Base-by-base conservation (phyloP, 2,329 filamentous ascomycete species). In the Ascochyta fabae region DNA sequence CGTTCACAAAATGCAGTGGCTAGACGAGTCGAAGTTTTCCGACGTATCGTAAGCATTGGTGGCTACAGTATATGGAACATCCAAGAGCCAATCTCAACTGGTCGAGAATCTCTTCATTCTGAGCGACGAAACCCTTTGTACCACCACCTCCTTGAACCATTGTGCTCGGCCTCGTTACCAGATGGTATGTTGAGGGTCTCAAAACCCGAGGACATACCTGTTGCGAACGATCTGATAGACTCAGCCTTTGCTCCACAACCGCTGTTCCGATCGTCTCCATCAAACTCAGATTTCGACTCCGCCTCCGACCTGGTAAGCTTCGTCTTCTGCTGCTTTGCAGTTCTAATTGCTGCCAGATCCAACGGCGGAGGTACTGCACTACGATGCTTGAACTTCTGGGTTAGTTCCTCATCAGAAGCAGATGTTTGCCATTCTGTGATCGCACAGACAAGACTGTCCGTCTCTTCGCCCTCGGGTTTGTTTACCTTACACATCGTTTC, bases 61-160 rank as follows among this genome's bases (percentile, higher is more conserved):
- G n/a, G 2, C 36, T 24, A 23, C 12, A 39, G 3, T 39, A 13
- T 39, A 2, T 12, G 5, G 12, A 6, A n/a, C n/a, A 24, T 10
- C 12, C 9, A 23, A 9, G 13, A 1, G 4, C 7, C 35, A 9
- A 10, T 10, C 24, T 27, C 12, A 29, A 19, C 16, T 10, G 7
- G 13, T 42, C 12, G 7, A n/a, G 1, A 3, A 8, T 7, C 12
- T 31, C 36, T n/a, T 26, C 23, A 50, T 15, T 23, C 31, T 1
- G 19, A 56, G 3, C 53, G 39, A 42, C 53, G 51, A 34, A 61
- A 58, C 6, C 46, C 52, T 33, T 48, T 58, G n/a, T 60, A 63
- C 60, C 60, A 59, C 48, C 53, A 59, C 35, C 48, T 56, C 19
- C 24, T 48, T 10, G 19, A 31, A 6, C 56, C 58, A 34, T 60